Percentiles rank a stretch among this genome's conserved stretches.
Conservation (phyloP, 257 asterid species). For the Petunia secreta region DNA sequence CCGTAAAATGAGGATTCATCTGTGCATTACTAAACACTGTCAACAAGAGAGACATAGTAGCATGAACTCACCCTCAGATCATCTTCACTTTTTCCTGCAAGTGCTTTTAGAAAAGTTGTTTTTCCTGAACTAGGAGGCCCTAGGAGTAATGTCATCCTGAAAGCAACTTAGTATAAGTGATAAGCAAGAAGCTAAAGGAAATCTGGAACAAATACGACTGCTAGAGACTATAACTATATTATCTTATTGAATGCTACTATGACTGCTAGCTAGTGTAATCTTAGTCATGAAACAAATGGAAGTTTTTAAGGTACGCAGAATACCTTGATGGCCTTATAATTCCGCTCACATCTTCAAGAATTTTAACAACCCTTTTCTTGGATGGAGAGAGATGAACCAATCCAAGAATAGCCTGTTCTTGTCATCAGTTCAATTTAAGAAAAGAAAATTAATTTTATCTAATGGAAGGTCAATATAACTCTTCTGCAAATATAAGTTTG, state of each 20-base stretch:
- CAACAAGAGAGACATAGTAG: neutral
- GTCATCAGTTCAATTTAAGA: constrained; percentile 25
- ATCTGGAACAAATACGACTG: neutral
- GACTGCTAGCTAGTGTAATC: neutral
- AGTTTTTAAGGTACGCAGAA: constrained; percentile 9
- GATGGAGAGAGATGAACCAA: constrained; percentile 69
- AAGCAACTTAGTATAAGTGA: constrained; percentile 5
- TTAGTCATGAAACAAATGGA: constrained; percentile 8
- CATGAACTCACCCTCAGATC: constrained; percentile 60
- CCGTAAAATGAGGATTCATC: neutral
- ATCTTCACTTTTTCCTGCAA: constrained; percentile 80
- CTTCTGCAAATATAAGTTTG: neutral
- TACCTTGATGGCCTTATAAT: constrained; percentile 84
- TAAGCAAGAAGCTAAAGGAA: neutral
- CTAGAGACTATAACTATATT: neutral
- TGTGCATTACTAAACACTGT: neutral
- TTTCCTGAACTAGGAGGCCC: constrained; percentile 98
- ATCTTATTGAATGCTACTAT: neutral
- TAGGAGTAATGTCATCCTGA: constrained; percentile 83
- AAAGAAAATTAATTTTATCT: neutral
- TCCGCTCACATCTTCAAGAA: constrained; percentile 77
- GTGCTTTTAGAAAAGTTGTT: constrained; percentile 73
- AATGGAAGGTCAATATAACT: constrained; percentile 10
- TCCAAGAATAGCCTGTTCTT: constrained; percentile 53
- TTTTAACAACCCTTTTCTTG: constrained; percentile 63